phyloP scores from a whole-genome alignment of 1,139 yeast species.

The Lodderomyces orthopsilosis region DNA sequence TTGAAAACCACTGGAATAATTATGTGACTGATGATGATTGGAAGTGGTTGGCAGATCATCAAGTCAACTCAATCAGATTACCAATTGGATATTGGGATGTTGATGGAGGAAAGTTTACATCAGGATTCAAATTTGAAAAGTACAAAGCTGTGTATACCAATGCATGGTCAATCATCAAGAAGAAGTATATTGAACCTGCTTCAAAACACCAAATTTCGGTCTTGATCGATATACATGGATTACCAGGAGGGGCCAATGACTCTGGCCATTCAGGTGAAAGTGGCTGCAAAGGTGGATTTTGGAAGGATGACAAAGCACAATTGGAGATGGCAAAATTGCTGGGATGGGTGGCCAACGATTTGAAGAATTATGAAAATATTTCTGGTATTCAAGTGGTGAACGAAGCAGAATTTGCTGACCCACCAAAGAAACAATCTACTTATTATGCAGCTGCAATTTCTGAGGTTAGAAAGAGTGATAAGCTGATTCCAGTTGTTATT shows the following conservation, averaged over 20 bases:
- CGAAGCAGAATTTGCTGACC: conserved; percentile 66
- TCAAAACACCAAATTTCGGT: conserved; percentile 60
- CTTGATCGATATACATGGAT: conserved; percentile 79
- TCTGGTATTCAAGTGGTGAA: conserved; percentile 83
- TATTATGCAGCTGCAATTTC: conserved; percentile 71
- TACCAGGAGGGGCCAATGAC: conserved; percentile 86
- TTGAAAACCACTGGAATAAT: conserved; percentile 69
- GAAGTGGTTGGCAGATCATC: conserved; percentile 64
- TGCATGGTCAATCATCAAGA: conserved; percentile 66
- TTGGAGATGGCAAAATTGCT: conserved; percentile 50
- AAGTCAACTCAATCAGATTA: conserved; percentile 74
- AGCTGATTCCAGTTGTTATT: conserved; percentile 65
- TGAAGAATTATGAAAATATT: conserved; percentile 59
- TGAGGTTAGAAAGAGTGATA: conserved; percentile 56
- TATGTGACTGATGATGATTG: conserved; percentile 73
- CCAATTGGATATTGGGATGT: conserved; percentile 94
- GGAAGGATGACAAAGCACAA: conserved; percentile 48
- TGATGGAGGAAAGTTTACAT: conserved; percentile 56
- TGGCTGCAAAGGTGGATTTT: conserved; percentile 56
- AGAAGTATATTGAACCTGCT: conserved; percentile 54
- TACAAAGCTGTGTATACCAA: conserved; percentile 55
- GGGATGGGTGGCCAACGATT: conserved; percentile 61
- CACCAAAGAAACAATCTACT: conserved; percentile 47
- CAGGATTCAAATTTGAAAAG: conserved; percentile 60
- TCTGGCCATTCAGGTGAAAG: conserved; percentile 77